Base-by-base conservation (phyloP, 1,284 basidiomycete species). In the Spongispora temasekensis region DNA sequence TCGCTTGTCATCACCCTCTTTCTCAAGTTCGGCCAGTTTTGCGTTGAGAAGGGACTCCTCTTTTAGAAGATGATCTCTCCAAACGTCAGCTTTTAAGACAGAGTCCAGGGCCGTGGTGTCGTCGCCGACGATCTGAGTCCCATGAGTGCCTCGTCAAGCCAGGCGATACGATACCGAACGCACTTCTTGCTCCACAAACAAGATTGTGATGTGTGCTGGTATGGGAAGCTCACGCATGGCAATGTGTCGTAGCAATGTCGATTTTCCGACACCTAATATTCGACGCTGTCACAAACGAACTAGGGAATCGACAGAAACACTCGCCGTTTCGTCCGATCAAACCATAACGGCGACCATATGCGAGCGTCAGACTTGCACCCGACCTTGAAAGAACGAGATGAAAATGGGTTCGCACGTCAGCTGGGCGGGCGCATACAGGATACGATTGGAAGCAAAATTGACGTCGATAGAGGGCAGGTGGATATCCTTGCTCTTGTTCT, bases 181-280 rank as follows among this genome's bases (percentile, higher is more conserved):
- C 62, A 93, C 93, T 78, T 99, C 97, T 79, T 99, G 97, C 75
- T 99, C 97, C 63, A 99, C 97, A 72, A 99, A 97, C 32, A 99
- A 82, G 63, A 99, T 96, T 2, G 94, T 96, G 71, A 99, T 97
- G 74, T 98, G 93, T 0, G 92, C 81, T 12, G 95, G 95, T 61
- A 97, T 91, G 12, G 94, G 90, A 13, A 99, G 89, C 71, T 99
- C 97, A 71, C 97, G 88, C 79, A 99, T 84, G 1, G 97, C 94
- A 72, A 99, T 94, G 74, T 97, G 91, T 53, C 96, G 89, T 35
- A 99, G 83, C n/a, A 99, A 83, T 2, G 97, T 98, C 23, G 95
- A 97, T 81, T 99, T 99, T 78, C 97, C 97, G 68, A 98, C 90
- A 90, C 95, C 92, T 85, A n/a, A n/a, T n/a, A 60, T 7, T 32